Evolutionary conservation across 192 early-diverging fungal genomes (phyloP).

Genomic region (Chytriomyces confervae): DNA sequence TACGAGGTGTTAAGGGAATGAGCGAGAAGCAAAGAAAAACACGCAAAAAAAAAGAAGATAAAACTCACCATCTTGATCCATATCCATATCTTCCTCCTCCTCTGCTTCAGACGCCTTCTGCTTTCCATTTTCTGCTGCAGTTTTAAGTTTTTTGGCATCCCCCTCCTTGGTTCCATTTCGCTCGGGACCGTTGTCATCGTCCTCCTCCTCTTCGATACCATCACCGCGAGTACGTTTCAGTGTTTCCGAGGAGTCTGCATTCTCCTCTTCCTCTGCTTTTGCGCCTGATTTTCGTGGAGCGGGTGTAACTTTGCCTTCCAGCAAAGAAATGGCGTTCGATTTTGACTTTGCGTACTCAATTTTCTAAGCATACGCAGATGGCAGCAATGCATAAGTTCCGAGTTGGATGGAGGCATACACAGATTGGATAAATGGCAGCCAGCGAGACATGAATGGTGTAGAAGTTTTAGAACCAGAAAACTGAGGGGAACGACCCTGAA

Average conservation of each 20-base stretch:
- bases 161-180: conserved; percentile 3
- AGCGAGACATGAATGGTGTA: neutral
- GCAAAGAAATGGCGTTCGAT: conserved; percentile 73
- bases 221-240: conserved; percentile 9
- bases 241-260: neutral
- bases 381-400: too few species aligned
- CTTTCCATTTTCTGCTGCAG: conserved; percentile 1
- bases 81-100: conserved; percentile 35
- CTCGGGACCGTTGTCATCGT: conserved; percentile 16
- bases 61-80: conserved; percentile 39
- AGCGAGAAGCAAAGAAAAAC: neutral
- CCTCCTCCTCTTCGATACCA: conserved; percentile 21
- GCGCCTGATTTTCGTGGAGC: conserved; percentile 3
- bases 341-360: conserved; percentile 78
- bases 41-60: neutral
- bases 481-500: neutral
- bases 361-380: conserved; percentile 53
- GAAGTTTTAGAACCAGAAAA: conserved; percentile 4
- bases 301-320: conserved; percentile 58
- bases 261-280: conserved; percentile 6
- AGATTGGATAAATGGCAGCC: neutral
- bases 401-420: neutral
- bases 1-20: neutral
- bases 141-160: conserved; percentile 25
- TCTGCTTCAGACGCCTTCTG: neutral